Evolutionary conservation across 495 filamentous ascomycete genomes (phyloP).

Genomic region (Extremus antarcticus): DNA sequence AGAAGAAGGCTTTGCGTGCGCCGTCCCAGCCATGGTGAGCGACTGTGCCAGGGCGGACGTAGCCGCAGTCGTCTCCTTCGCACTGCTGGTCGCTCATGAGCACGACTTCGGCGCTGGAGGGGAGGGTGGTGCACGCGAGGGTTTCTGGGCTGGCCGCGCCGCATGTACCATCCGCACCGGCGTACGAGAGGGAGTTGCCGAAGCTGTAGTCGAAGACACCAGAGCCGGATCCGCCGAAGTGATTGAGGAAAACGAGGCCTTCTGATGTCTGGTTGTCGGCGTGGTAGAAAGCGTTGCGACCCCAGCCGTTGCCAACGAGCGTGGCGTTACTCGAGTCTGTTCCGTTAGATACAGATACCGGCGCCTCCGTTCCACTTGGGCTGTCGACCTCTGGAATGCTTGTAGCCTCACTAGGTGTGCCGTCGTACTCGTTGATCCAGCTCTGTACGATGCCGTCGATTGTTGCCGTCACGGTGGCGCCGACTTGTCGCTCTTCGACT

Average conservation of each 20-base stretch:
- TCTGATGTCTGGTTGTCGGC: constrained; percentile 36
- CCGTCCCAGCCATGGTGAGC: constrained; percentile 49
- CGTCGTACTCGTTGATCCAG: constrained; percentile 50
- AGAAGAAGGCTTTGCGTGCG: constrained; percentile 50
- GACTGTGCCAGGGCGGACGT: constrained; percentile 13
- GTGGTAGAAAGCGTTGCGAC: constrained; percentile 46
- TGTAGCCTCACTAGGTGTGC: not conserved
- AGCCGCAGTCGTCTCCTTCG: constrained; percentile 21
- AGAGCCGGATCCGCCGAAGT: constrained; percentile 48
- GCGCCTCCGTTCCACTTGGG: not conserved
- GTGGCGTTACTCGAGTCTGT: constrained; percentile 42
- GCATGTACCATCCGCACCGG: constrained; percentile 38
- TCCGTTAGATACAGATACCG: not conserved
- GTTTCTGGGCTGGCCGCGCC: constrained; percentile 40
- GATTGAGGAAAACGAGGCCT: constrained; percentile 56
- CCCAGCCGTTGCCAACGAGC: constrained; percentile 24
- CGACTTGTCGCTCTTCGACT: constrained; percentile 13
- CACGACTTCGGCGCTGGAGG: constrained; percentile 49
- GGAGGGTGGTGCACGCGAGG: constrained; percentile 39
- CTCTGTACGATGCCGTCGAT: constrained; percentile 51
- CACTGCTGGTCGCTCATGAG: constrained; percentile 51
- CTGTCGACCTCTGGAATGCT: not conserved
- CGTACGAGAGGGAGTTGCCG: constrained; percentile 54
- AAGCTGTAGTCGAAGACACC: constrained; percentile 47
- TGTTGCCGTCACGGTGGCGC: constrained; percentile 41